These are phyloP conservation scores for Diplodia mutila DNA, from an alignment of 2,329 filamentous ascomycete genomes.

Conservation along the genomic window DNA sequence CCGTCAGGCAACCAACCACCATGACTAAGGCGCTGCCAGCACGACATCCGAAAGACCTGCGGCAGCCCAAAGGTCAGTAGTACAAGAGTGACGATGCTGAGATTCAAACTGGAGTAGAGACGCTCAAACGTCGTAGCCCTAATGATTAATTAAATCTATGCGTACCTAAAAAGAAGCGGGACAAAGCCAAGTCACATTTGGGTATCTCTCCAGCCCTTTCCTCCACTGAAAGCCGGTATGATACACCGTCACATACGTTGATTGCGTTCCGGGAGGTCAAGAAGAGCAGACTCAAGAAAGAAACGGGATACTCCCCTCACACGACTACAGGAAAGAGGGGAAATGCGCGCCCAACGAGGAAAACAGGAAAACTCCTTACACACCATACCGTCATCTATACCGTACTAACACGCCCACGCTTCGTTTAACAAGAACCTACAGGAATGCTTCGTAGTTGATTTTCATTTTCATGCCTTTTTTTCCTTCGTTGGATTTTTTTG, in stretches of 20 bases:
- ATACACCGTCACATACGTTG: constrained; percentile 13
- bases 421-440: constrained; percentile 2
- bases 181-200: constrained; percentile 13
- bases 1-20: not conserved
- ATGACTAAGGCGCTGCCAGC: not conserved
- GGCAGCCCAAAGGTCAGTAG: not conserved
- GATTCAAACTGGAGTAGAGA: not conserved
- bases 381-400: constrained; percentile 16
- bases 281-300: not conserved
- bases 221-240: constrained; percentile 19
- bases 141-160: constrained; percentile 21
- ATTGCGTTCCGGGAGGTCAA: not conserved
- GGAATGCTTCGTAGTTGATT: not conserved
- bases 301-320: not conserved
- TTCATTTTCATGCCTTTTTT: not conserved
- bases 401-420: constrained; percentile 4
- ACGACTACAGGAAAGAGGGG: not conserved
- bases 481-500: not conserved
- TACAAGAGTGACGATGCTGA: not conserved
- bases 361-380: constrained; percentile 12
- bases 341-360: not conserved
- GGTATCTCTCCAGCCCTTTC: constrained; percentile 21
- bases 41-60: not conserved
- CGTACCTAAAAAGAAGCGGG: constrained; percentile 6
- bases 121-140: not conserved